Percentiles rank a stretch among this genome's conserved stretches.
phyloP scores from a whole-genome alignment of 208 protist species.

The Trypanosoma rangeli region DNA sequence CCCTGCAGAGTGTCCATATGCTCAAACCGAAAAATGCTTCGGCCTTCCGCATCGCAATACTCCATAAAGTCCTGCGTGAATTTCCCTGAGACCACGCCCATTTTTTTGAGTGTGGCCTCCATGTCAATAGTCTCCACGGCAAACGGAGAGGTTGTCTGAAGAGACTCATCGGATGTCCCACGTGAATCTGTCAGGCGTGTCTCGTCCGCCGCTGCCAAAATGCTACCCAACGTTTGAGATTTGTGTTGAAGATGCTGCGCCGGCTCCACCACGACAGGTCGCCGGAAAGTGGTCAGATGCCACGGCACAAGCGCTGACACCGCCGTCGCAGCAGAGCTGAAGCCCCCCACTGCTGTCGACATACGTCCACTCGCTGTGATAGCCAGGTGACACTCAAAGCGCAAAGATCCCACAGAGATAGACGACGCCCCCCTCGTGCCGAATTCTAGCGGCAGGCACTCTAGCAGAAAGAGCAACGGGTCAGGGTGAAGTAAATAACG shows the following conservation, averaged over 20 bases:
- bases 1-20: conserved; percentile 26
- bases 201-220: background rate
- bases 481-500: conserved; percentile 3
- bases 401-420: conserved; percentile 6
- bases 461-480: conserved; percentile 9
- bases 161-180: background rate
- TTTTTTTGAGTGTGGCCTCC: conserved; percentile 8
- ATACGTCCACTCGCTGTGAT: conserved; percentile 8
- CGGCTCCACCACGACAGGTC: background rate
- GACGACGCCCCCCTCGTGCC: conserved; percentile 3
- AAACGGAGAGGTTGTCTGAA: background rate
- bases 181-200: background rate
- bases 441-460: conserved; percentile 21
- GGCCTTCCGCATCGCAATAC: conserved; percentile 14
- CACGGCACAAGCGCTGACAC: conserved; percentile 19
- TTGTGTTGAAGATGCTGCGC: background rate
- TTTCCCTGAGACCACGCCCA: conserved; percentile 13
- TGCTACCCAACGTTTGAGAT: background rate
- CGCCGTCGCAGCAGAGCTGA: conserved; percentile 13
- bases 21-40: conserved; percentile 12
- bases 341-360: conserved; percentile 13
- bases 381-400: conserved; percentile 17
- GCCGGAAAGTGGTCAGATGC: conserved; percentile 4
- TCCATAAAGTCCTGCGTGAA: conserved; percentile 1
- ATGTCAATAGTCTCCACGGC: conserved; percentile 21